Evolutionary conservation across 805 yeast species (phyloP).

Genomic region (Schwanniomyces vanrijiae): DNA sequence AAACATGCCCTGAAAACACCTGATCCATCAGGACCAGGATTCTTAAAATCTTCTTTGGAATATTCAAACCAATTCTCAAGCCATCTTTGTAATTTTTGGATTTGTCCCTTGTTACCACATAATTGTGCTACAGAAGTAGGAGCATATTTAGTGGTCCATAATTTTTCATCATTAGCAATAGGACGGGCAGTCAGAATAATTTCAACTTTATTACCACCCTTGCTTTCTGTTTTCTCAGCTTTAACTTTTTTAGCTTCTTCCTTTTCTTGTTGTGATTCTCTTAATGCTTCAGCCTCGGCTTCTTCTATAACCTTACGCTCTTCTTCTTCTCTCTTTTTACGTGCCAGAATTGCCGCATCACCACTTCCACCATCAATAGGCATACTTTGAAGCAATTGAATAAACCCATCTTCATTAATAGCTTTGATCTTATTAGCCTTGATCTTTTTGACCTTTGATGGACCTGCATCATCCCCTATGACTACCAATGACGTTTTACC

Average conservation of each 20-base stretch:
- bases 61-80: constrained; percentile 69
- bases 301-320: constrained; percentile 52
- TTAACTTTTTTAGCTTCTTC: constrained; percentile 5
- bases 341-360: constrained; percentile 72
- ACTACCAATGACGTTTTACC: constrained; percentile 87
- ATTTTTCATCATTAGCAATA: constrained; percentile 55
- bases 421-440: constrained; percentile 73
- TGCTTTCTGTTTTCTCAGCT: constrained; percentile 2
- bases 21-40: constrained; percentile 61
- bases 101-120: constrained; percentile 86
- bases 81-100: constrained; percentile 71
- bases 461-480: constrained; percentile 95
- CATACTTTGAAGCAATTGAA: constrained; percentile 70
- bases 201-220: constrained; percentile 7
- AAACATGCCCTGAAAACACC: constrained; percentile 79
- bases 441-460: constrained; percentile 84
- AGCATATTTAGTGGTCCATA: constrained; percentile 95
- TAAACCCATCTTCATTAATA: constrained; percentile 82
- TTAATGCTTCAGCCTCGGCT: constrained; percentile 38
- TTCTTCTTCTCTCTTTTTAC: constrained; percentile 67
- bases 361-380: constrained; percentile 92
- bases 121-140: constrained; percentile 74
- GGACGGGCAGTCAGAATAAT: constrained; percentile 21
- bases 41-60: constrained; percentile 54
- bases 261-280: constrained; percentile 22